Base-by-base conservation (phyloP, 345 rosid species). In the Boechera retrofracta region DNA sequence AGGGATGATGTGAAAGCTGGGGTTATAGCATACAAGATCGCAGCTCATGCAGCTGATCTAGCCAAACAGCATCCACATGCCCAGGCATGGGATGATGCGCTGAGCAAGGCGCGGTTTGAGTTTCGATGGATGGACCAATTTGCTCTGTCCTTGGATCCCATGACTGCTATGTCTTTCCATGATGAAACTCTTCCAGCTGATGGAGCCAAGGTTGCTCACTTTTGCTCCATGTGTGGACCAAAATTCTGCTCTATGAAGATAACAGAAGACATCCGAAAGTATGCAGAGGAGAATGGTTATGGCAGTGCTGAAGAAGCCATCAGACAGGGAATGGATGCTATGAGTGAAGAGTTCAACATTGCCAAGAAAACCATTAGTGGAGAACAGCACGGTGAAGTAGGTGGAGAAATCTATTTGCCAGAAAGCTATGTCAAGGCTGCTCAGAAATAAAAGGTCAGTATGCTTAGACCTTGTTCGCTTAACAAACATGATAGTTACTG, bases 221-320 rank as follows among this genome's bases (percentile, higher is more conserved):
- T 96, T 70, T 96, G 99, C 84, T 96, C 98, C 31, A 91, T 96
- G 98, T 96, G 99, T 41, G 98, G 99, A 35, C 99, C 97, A 5
- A 96, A 96, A 54, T 96, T 96, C 83, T 96, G 99, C 87, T 96
- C 99, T 9, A 96, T 96, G 99, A 96, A 89, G 98, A 96, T 93
- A 83, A 96, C 98, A 5, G 99, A 96, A 86, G 98, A 96, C 70
- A 93, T 96, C 73, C 80, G 99, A 26, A 96, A 87, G 84, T 96
- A 93, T 71, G 98, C 98, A 32, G 97, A 92, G 82, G 92, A 91
- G 86, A 94, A 95, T 80, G 98, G 98, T 71, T 92, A 95, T 79
- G 98, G 97, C 28, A 87, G 67, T 73, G 86, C 91, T 6, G 99
- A 93, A 73, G 99, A 96, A 89, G 99, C 98, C 15, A 81, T 91